These are phyloP conservation scores for Miscanthus lutarioriparius DNA, from an alignment of 176 grass and related monocot species.

Conservation along the genomic window DNA sequence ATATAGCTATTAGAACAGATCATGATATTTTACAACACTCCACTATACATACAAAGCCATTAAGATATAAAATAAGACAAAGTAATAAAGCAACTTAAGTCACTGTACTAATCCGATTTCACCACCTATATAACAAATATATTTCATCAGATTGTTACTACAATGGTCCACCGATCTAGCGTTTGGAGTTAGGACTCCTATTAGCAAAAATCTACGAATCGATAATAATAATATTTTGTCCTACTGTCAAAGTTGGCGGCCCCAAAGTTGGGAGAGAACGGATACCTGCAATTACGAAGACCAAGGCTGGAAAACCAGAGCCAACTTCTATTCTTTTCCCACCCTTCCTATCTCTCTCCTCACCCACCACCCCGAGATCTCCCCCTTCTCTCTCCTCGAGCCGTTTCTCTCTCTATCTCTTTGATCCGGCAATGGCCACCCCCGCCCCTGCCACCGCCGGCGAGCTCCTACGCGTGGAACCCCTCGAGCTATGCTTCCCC, in stretches of 20 bases:
- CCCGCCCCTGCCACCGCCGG: constrained; percentile 37
- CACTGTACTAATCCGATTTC: no score
- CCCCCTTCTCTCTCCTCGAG: not conserved
- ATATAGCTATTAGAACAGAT: no score
- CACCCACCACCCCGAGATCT: constrained; percentile 35
- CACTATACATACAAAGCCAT: no score
- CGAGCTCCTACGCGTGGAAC: constrained; percentile 64
- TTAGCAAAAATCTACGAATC: no score
- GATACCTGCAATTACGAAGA: not conserved
- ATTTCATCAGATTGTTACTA: no score
- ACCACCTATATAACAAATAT: no score
- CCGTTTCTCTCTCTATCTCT: not conserved
- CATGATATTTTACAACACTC: no score
- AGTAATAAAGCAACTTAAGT: no score
- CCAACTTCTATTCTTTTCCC: constrained; percentile 21
- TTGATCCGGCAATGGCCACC: constrained; percentile 47
- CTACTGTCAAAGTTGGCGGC: not conserved
- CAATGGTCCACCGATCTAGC: no score
- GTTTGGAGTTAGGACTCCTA: no score
- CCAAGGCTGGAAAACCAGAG: constrained; percentile 9
- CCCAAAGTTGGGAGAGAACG: not conserved
- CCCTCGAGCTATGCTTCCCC: constrained; percentile 63
- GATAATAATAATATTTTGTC: not conserved
- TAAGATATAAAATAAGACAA: no score
- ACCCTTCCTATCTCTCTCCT: not conserved